Evolutionary conservation across 2,329 filamentous ascomycete species (phyloP), one percentile per base, ranked within the genome.

Genomic region (Eurotiales sp.): DNA sequence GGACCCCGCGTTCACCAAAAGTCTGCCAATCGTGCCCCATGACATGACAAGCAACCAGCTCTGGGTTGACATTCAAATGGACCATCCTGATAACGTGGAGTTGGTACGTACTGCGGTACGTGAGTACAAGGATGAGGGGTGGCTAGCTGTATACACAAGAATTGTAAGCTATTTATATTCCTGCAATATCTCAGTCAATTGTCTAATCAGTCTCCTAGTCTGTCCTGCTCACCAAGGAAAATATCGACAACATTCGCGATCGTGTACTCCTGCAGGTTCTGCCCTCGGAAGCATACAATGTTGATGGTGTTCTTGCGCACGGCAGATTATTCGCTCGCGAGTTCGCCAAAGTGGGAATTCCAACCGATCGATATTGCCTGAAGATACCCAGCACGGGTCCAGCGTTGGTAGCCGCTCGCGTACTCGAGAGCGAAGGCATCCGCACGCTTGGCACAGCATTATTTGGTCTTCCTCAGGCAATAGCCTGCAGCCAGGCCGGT

Each of bases 21-120:
- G 60, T n/a, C 72, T 77, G 61, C 68, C 69, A 10, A 69, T 77
- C 53, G 66, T 65, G 3, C 72, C 72, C 22, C 71, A 77, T 52
- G 75, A 78, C 55, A 73, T 76, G 62, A 78, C 76, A 3, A 76
- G 73, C 61, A 79, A 79, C 58, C 75, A 78, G 58, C 65, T 74
- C 4, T 74, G 69, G 65, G 75, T 77, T 23, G 73, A 78, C 49
- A 68, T 72, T 23, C 72, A 77, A 54, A 70, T 79, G 53, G 66
- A 67, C 22, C 60, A 72, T 47, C 66, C 65, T 15, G 72, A 71
- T 50, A 78, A 78, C 58, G 64, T 62, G 17, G 68, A 74, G 0
- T 57, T 77, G 29, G 69, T 79, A 34, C 57, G 59, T 4, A 60
- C 74, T 46, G 69, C 70, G 0, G 70, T 72, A 1, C 68, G 68